These are phyloP conservation scores for Globisporangium sylvaticum DNA, from an alignment of 352 stramenopile species.

Conservation along the genomic window DNA sequence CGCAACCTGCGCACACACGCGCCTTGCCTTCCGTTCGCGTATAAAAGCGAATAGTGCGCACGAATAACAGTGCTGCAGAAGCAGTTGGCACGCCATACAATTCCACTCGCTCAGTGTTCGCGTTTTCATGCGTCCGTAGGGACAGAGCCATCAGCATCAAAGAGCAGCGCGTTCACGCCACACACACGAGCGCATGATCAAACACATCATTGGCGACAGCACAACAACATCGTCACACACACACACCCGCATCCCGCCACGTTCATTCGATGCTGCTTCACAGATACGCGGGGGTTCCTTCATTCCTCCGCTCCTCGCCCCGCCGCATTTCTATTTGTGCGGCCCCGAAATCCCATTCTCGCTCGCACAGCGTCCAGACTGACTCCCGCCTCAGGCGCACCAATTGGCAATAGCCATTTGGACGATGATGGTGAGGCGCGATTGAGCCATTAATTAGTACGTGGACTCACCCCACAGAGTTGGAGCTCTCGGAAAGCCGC, in stretches of 20 bases:
- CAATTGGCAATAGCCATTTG: background rate
- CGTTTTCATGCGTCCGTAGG: background rate
- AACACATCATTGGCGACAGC: background rate
- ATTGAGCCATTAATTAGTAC: background rate
- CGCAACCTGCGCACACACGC: background rate
- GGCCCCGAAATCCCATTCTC: background rate
- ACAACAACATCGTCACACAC: background rate
- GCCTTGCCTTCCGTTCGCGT: background rate
- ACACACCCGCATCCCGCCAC: background rate
- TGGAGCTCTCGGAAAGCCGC: background rate
- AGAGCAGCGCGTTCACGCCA: background rate
- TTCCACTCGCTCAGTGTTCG: background rate
- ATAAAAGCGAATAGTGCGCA: background rate
- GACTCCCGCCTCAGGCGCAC: background rate
- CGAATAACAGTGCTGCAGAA: background rate
- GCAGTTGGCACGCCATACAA: background rate
- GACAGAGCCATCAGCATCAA: background rate
- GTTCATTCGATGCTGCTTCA: background rate
- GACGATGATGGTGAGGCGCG: background rate
- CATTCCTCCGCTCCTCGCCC: background rate
- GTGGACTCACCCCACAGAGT: background rate
- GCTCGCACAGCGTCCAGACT: background rate
- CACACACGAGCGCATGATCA: background rate
- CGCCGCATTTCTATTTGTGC: conserved; percentile 11
- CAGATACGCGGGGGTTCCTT: background rate